These are phyloP conservation scores for Quercus rubra DNA, from an alignment of 306 rosid genomes.

Conservation along the genomic window DNA sequence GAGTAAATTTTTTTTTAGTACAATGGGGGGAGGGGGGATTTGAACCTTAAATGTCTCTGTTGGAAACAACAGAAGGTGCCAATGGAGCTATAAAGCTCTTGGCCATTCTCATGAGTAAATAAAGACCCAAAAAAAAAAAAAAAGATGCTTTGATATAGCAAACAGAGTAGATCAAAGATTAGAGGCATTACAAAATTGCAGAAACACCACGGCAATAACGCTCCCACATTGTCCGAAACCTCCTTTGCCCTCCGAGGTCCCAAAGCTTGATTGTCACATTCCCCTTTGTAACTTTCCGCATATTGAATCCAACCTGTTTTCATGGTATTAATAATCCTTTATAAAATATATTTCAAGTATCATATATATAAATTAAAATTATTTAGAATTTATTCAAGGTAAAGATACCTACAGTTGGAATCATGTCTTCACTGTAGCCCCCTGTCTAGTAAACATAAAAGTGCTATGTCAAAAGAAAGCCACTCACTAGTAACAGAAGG, in stretches of 20 bases:
- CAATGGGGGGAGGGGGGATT: no score
- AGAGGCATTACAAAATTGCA: slow-evolving; percentile 70
- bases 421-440: slow-evolving; percentile 94
- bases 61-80: no score
- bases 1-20: not conserved
- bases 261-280: slow-evolving; percentile 94
- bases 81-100: no score
- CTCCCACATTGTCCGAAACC: slow-evolving; percentile 97
- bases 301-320: slow-evolving; percentile 85
- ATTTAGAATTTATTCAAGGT: slow-evolving; percentile 1
- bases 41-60: no score
- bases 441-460: slow-evolving; percentile 66
- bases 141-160: not conserved
- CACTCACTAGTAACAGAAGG: slow-evolving; percentile 1
- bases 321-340: not conserved
- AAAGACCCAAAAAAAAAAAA: not conserved
- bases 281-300: slow-evolving; percentile 91
- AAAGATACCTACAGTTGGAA: slow-evolving; percentile 80
- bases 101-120: not conserved
- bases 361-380: not conserved
- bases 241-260: slow-evolving; percentile 98
- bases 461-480: slow-evolving; percentile 20
- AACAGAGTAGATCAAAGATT: slow-evolving; percentile 20
- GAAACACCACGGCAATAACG: slow-evolving; percentile 97
- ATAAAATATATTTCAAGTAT: not conserved